phyloP scores from a whole-genome alignment of 1,284 basidiomycete species.

The Cutaneotrichosporon curvatum region DNA sequence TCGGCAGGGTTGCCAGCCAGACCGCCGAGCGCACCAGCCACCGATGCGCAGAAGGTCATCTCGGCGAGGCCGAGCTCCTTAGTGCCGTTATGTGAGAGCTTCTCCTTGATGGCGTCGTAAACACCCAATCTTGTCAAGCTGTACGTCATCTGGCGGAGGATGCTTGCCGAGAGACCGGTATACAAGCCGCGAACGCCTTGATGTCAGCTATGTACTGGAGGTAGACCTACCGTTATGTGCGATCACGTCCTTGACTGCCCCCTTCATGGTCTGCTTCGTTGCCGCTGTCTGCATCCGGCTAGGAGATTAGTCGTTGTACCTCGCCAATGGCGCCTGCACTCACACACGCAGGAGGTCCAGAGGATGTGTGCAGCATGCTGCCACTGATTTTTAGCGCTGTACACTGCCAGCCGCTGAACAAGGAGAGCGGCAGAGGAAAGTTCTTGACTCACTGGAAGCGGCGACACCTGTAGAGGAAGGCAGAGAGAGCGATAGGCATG shows the following conservation, averaged over 20 bases:
- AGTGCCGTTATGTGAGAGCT: constrained; percentile 27
- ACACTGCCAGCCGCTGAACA: neutral
- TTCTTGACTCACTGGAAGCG: constrained; percentile 63
- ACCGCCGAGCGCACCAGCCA: constrained; percentile 40
- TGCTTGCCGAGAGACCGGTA: constrained; percentile 43
- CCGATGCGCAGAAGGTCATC: constrained; percentile 37
- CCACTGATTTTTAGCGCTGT: constrained; percentile 53
- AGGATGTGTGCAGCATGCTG: constrained; percentile 76
- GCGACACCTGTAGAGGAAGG: constrained; percentile 45
- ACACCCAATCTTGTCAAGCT: constrained; percentile 42
- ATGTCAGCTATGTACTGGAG: neutral
- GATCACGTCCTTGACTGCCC: constrained; percentile 27
- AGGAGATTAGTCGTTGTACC: neutral
- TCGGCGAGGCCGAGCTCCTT: constrained; percentile 36
- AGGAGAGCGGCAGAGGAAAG: too few relatives aligned
- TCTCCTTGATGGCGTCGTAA: constrained; percentile 40
- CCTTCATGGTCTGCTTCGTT: constrained; percentile 27
- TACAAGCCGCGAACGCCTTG: constrained; percentile 44
- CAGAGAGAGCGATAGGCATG: neutral
- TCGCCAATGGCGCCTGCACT: constrained; percentile 6
- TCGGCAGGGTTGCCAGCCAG: constrained; percentile 42
- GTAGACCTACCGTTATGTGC: constrained; percentile 26
- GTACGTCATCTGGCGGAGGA: constrained; percentile 46
- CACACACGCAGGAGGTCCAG: constrained; percentile 81
- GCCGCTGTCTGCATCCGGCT: constrained; percentile 44